These are phyloP conservation scores for Pythium diclinum DNA, from an alignment of 352 stramenopile species.

Conservation along the genomic window DNA sequence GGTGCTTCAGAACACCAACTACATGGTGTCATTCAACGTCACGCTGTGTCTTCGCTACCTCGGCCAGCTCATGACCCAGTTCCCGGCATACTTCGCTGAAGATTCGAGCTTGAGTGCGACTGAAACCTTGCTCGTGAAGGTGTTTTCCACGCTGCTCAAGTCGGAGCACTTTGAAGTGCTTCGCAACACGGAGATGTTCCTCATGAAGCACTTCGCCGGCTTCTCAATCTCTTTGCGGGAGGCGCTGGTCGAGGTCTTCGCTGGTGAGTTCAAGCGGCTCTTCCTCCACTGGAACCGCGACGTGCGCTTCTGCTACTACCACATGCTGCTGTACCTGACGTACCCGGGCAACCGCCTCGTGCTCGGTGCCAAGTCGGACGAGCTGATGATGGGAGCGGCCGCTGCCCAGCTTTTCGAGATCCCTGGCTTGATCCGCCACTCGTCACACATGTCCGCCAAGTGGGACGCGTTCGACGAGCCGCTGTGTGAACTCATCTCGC, in stretches of 20 bases:
- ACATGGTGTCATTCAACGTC: conserved; percentile 69
- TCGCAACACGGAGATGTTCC: conserved; percentile 60
- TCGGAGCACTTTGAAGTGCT: conserved; percentile 77
- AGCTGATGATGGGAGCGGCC: conserved; percentile 62
- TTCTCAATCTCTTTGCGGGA: conserved; percentile 60
- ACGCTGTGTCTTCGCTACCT: conserved; percentile 64
- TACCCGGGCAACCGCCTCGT: conserved; percentile 76
- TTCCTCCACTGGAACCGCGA: conserved; percentile 85
- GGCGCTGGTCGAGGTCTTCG: conserved; percentile 47
- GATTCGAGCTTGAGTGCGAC: conserved; percentile 19
- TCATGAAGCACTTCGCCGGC: conserved; percentile 55
- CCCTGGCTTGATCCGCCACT: conserved; percentile 48
- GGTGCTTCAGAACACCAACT: conserved; percentile 64
- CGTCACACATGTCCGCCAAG: conserved; percentile 26
- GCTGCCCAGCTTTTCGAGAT: conserved; percentile 69
- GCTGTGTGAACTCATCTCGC: conserved; percentile 48
- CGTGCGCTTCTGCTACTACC: conserved; percentile 82
- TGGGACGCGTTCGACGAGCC: conserved; percentile 68
- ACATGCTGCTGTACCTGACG: conserved; percentile 77
- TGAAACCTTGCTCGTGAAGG: conserved; percentile 35
- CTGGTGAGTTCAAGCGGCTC: conserved; percentile 48
- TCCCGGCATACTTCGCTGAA: conserved; percentile 55
- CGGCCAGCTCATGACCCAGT: conserved; percentile 49
- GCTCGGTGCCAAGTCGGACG: conserved; percentile 68
- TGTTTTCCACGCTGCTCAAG: conserved; percentile 59